Percentiles rank a stretch among this genome's conserved stretches.
Conservation (phyloP, 2,329 filamentous ascomycete genomes). For the Trichophyton rubrum region DNA sequence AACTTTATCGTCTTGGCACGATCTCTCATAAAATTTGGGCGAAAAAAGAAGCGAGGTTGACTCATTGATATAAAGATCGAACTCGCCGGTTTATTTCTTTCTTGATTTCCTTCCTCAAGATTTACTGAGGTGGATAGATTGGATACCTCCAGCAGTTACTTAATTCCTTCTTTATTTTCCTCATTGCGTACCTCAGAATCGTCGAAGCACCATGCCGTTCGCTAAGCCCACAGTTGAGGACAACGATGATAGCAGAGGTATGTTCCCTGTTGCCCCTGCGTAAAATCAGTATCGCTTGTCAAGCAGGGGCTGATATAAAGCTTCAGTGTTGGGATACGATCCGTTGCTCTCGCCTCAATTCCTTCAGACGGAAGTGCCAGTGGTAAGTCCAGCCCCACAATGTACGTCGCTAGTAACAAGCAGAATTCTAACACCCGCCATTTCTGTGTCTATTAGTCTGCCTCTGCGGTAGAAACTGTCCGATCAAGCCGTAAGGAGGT, state of each 20-base stretch:
- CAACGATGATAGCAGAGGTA: conserved; percentile 37
- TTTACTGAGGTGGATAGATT: neutral
- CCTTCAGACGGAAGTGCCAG: conserved; percentile 72
- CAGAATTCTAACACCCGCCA: neutral
- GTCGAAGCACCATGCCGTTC: conserved; percentile 28
- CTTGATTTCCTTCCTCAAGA: neutral
- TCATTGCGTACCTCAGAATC: neutral
- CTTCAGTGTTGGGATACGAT: conserved; percentile 78
- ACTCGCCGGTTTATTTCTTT: neutral
- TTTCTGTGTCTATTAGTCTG: conserved; percentile 20
- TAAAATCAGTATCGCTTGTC: neutral
- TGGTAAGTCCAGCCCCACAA: conserved; percentile 28
- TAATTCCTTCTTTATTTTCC: neutral
- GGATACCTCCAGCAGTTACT: neutral
- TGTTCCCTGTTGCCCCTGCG: conserved; percentile 15
- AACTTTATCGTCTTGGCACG: neutral
- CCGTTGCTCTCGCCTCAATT: conserved; percentile 81
- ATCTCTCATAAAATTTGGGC: neutral
- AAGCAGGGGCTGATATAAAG: neutral
- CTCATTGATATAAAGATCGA: neutral
- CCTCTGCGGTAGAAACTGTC: conserved; percentile 30
- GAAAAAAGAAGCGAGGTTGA: neutral
- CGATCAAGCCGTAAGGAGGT: conserved; percentile 41
- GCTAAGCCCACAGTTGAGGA: conserved; percentile 27
- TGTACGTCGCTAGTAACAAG: conserved; percentile 34